These are phyloP conservation scores for Sonneratia alba DNA, from an alignment of 345 rosid species.

Conservation along the genomic window DNA sequence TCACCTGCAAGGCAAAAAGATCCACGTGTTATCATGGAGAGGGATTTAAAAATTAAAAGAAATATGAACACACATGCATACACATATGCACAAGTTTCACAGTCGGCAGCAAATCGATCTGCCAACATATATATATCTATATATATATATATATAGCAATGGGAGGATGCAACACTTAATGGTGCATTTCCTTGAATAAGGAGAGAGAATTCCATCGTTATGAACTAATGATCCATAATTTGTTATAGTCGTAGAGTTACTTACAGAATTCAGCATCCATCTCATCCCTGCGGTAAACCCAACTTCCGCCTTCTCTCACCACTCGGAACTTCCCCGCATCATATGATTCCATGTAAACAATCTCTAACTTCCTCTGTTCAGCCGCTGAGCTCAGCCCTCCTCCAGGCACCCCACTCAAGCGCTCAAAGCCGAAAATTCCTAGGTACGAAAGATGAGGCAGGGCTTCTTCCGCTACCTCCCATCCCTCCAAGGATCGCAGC, in stretches of 20 bases:
- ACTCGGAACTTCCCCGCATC: background rate
- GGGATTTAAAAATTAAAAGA: background rate
- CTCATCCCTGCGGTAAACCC: background rate
- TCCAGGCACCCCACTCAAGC: constrained; percentile 16
- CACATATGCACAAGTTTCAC: background rate
- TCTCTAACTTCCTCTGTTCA: background rate
- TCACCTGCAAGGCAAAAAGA: background rate
- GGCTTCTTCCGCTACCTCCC: constrained; percentile 31
- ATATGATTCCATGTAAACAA: background rate
- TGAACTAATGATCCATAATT: background rate
- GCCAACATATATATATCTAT: too few species aligned
- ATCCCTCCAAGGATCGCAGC: constrained; percentile 17
- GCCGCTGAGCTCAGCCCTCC: constrained; percentile 11
- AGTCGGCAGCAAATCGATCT: background rate
- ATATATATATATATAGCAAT: too few species aligned
- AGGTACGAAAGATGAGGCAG: constrained; percentile 24
- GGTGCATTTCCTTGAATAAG: background rate
- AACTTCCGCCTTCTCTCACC: background rate
- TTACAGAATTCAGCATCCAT: background rate
- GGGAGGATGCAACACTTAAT: too few species aligned
- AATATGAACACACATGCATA: too few species aligned
- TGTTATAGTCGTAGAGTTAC: background rate
- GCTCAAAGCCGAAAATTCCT: constrained; percentile 15
- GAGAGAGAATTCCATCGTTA: background rate
- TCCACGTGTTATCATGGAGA: background rate